Evolutionary conservation across 768 basidiomycete species (phyloP).

Genomic region (Psilocybe sp.): DNA sequence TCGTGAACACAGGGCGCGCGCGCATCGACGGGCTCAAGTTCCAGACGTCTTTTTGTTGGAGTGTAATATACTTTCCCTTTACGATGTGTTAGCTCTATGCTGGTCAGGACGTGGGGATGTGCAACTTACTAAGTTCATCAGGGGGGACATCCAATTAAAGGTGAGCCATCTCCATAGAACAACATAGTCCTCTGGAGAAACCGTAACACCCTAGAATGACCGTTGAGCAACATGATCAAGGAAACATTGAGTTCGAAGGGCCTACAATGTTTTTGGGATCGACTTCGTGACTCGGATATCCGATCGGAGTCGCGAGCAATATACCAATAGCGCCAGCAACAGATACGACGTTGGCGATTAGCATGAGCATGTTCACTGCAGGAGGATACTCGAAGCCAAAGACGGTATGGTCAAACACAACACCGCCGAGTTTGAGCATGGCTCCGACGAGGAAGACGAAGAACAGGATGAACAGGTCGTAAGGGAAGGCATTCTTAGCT

Average conservation of each 20-base stretch:
- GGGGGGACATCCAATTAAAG: slow-evolving; percentile 27
- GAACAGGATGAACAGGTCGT: slow-evolving; percentile 64
- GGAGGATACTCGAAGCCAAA: slow-evolving; percentile 41
- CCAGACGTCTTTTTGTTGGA: slow-evolving; percentile 75
- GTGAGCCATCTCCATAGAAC: no score
- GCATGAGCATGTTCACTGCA: slow-evolving; percentile 21
- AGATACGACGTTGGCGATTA: slow-evolving; percentile 41
- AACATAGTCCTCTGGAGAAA: no score
- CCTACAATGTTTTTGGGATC: no score
- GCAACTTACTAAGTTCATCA: slow-evolving; percentile 74
- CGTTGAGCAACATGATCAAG: no score
- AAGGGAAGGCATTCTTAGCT: slow-evolving; percentile 58
- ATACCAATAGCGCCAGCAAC: slow-evolving; percentile 41
- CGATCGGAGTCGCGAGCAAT: slow-evolving; percentile 59
- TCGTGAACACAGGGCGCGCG: slow-evolving; percentile 60
- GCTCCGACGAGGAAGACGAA: slow-evolving; percentile 42
- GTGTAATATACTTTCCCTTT: slow-evolving; percentile 46
- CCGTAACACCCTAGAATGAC: no score
- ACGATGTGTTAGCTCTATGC: slow-evolving; percentile 69
- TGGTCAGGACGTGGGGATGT: slow-evolving; percentile 64
- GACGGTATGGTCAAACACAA: slow-evolving; percentile 48
- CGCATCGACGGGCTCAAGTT: slow-evolving; percentile 64
- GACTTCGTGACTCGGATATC: no score
- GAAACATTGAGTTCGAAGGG: no score
- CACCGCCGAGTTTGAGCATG: slow-evolving; percentile 49